Evolutionary conservation across 163 green algal genomes (phyloP).

Genomic region (Volvox carteri): DNA sequence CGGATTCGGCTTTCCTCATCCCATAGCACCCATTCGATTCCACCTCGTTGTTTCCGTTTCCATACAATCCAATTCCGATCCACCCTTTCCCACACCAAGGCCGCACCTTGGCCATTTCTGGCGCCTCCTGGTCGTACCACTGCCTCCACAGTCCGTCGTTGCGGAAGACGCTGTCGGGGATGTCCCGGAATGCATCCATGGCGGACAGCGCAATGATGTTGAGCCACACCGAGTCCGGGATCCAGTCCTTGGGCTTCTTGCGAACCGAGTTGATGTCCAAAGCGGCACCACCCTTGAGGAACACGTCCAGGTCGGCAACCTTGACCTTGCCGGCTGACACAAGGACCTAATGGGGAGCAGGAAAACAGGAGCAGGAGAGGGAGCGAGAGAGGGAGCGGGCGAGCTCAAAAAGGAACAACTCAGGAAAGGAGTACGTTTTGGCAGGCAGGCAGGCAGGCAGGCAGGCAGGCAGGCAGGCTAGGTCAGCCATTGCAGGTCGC

Average conservation of each 20-base stretch:
- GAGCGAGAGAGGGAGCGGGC: too few species aligned
- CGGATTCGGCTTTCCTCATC: too few species aligned
- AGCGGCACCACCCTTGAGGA: conserved; percentile 91
- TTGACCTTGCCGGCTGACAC: conserved; percentile 73
- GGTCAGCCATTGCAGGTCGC: too few species aligned
- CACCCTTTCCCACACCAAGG: conserved; percentile 1
- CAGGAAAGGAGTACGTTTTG: too few species aligned
- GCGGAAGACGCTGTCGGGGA: conserved; percentile 86
- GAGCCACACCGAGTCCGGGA: conserved; percentile 92
- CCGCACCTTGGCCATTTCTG: conserved; percentile 84
- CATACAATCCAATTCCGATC: too few species aligned
- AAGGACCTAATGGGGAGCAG: too few species aligned
- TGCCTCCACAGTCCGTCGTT: conserved; percentile 92
- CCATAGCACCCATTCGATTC: too few species aligned
- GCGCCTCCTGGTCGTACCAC: conserved; percentile 95
- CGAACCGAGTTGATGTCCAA: conserved; percentile 87
- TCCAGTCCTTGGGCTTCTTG: conserved; percentile 91
- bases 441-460: too few species aligned
- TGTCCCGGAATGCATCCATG: conserved; percentile 90
- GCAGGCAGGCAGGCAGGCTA: too few species aligned
- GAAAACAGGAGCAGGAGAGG: too few species aligned
- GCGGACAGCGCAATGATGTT: conserved; percentile 85
- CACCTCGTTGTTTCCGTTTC: too few species aligned
- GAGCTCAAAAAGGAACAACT: too few species aligned
- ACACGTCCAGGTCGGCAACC: conserved; percentile 83